A percentile compares a stretch with the other conserved stretches of the same genome.
These are phyloP conservation scores for Diplogelasinospora grovesii DNA, from an alignment of 495 filamentous ascomycete genomes.

Conservation along the genomic window DNA sequence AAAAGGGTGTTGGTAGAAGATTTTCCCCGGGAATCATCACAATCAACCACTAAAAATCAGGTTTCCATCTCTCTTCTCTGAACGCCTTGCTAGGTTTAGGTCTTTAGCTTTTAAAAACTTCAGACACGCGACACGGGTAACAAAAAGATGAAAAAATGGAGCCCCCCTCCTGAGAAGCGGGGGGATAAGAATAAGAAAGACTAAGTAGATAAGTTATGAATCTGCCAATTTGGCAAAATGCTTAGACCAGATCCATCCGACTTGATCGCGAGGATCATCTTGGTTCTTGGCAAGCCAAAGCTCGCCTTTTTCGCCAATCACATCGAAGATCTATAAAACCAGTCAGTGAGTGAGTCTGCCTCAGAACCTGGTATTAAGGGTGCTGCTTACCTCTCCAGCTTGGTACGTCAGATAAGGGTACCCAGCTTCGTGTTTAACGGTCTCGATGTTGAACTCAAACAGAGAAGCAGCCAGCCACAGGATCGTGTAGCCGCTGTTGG, in stretches of 20 bases:
- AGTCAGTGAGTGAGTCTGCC: too few species aligned
- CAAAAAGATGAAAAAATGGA: too few species aligned
- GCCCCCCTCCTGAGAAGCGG: too few species aligned
- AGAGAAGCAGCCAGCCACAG: slow-evolving; percentile 90
- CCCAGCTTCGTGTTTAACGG: slow-evolving; percentile 83
- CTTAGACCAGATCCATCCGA: slow-evolving; percentile 99
- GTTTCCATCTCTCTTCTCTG: too few species aligned
- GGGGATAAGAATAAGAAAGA: not conserved
- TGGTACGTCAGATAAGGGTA: slow-evolving; percentile 96
- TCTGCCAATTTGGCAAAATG: slow-evolving; percentile 80
- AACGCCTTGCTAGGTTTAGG: too few species aligned
- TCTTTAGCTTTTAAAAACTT: too few species aligned
- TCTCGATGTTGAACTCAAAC: slow-evolving; percentile 94
- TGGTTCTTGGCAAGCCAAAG: slow-evolving; percentile 97
- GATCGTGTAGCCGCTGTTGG: slow-evolving; percentile 40
- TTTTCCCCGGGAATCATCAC: too few species aligned
- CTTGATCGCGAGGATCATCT: slow-evolving; percentile 66
- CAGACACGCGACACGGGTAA: too few species aligned
- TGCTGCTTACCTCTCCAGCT: slow-evolving; percentile 63
- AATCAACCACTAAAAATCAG: too few species aligned
- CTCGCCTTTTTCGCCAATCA: slow-evolving; percentile 92
- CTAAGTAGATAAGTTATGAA: slow-evolving; percentile 22
- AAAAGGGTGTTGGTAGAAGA: too few species aligned
- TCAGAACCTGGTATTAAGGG: too few species aligned
- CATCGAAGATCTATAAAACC: slow-evolving; percentile 81